These are phyloP conservation scores for Musa balbisiana DNA, from an alignment of 202 grass and related monocot genomes.

Conservation along the genomic window DNA sequence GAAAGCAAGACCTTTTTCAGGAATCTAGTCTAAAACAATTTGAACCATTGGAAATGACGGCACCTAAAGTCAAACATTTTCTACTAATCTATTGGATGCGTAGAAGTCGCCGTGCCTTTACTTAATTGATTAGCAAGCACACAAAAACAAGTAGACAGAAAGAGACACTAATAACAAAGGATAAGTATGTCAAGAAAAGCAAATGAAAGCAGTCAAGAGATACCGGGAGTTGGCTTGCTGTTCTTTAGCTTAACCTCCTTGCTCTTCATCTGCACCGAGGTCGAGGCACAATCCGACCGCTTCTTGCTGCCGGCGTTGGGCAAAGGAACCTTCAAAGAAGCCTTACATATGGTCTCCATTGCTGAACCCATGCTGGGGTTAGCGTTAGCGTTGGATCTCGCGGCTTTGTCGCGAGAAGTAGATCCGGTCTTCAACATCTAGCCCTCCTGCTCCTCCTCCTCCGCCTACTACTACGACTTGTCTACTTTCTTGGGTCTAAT, in stretches of 20 bases:
- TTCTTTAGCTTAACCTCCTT: not conserved
- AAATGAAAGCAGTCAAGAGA: not conserved
- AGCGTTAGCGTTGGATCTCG: not conserved
- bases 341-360: not conserved
- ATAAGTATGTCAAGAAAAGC: not conserved
- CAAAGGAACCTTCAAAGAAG: not conserved
- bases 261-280: not conserved
- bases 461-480: not conserved
- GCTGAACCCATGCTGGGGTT: not conserved
- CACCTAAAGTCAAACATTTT: not conserved
- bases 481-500: not conserved
- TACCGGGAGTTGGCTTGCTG: not conserved
- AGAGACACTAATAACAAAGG: not conserved
- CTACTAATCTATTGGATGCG: no score
- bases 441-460: no score
- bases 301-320: not conserved
- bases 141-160: not conserved
- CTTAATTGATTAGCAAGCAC: not conserved
- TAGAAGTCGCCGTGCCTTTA: no score
- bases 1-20: no score
- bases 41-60: not conserved
- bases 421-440: constrained; percentile 2
- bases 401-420: not conserved
- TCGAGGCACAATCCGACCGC: not conserved
- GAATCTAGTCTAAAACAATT: no score